These are phyloP conservation scores for Aspergillus piperis DNA, from an alignment of 2,329 filamentous ascomycete species.

Conservation along the genomic window DNA sequence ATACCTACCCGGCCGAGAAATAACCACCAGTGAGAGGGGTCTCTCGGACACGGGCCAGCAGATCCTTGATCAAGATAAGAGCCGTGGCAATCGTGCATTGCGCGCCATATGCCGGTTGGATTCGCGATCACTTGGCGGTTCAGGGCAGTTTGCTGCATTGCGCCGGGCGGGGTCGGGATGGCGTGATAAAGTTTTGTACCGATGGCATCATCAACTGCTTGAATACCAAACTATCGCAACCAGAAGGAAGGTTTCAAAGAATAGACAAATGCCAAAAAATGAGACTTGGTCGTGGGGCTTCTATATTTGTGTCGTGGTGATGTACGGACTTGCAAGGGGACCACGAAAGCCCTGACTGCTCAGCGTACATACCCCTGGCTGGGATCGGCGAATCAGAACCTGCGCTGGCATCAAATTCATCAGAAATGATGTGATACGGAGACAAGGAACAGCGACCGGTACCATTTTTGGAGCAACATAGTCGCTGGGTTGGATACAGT, in stretches of 20 bases:
- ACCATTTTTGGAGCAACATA: no score
- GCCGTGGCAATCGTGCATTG: not conserved
- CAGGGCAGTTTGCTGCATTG: slow-evolving; percentile 21
- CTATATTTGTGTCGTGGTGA: no score
- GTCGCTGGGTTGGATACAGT: no score
- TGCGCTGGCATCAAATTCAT: not conserved
- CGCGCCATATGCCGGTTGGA: not conserved
- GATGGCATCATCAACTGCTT: slow-evolving; percentile 1
- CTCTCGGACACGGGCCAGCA: not conserved
- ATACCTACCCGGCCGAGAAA: not conserved
- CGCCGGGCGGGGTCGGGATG: slow-evolving; percentile 36
- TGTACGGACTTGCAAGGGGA: no score
- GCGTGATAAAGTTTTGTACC: slow-evolving; percentile 27
- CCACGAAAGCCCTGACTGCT: no score
- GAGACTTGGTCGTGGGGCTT: not conserved
- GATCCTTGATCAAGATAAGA: not conserved
- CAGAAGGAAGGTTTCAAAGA: no score
- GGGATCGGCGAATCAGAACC: not conserved
- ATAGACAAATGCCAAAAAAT: no score
- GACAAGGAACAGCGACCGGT: no score
- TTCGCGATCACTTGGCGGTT: not conserved
- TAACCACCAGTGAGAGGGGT: not conserved
- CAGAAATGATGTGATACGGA: not conserved
- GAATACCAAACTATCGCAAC: no score
- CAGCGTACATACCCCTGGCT: no score